Conservation (phyloP, 352 stramenopile genomes). For the Globisporangium sylvaticum region DNA sequence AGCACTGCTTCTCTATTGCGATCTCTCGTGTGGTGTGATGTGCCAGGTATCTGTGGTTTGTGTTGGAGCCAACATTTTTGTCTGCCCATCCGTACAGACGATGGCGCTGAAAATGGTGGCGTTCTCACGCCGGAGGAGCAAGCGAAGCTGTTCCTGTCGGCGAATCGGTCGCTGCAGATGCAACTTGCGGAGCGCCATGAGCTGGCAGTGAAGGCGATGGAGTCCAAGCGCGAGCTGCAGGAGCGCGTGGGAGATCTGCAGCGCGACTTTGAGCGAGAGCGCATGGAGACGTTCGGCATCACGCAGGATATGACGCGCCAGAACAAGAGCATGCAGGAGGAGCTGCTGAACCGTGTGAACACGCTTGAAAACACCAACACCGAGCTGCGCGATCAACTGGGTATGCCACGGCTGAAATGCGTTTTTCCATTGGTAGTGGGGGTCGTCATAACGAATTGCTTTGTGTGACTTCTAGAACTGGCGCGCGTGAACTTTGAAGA, state of each 20-base stretch:
- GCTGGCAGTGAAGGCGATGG: conserved; percentile 79
- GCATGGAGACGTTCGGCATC: conserved; percentile 89
- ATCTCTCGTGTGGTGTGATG: not conserved
- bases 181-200: conserved; percentile 87
- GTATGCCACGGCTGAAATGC: conserved; percentile 18
- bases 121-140: conserved; percentile 78
- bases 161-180: conserved; percentile 85
- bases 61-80: not conserved
- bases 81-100: conserved; percentile 29
- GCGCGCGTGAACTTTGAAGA: conserved; percentile 85
- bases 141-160: conserved; percentile 80
- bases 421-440: not conserved
- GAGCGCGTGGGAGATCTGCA: conserved; percentile 78
- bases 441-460: not conserved
- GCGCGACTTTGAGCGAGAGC: conserved; percentile 83
- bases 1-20: not conserved
- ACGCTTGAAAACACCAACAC: conserved; percentile 90
- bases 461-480: conserved; percentile 46
- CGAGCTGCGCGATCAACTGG: conserved; percentile 90
- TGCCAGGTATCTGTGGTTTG: not conserved
- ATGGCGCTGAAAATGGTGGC: conserved; percentile 67
- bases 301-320: conserved; percentile 95
- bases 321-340: conserved; percentile 96
- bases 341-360: conserved; percentile 86
- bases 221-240: conserved; percentile 87